Evolutionary conservation across 1,139 yeast genomes (phyloP).

Genomic region (Pichia terricola): DNA sequence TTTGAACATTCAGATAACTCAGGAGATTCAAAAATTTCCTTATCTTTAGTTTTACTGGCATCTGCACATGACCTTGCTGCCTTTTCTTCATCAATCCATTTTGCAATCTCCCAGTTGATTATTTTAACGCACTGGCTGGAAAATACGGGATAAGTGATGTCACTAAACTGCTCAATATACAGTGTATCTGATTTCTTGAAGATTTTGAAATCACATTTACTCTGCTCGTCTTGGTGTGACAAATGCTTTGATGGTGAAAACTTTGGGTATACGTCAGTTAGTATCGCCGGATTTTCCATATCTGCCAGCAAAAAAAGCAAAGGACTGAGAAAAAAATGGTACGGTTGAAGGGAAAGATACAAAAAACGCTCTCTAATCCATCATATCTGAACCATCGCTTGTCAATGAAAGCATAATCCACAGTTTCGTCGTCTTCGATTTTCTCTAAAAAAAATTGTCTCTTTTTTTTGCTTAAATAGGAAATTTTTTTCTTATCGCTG

Average conservation of each 20-base stretch:
- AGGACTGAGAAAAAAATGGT: not conserved
- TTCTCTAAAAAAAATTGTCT: too few relatives aligned
- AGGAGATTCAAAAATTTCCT: conserved; percentile 24
- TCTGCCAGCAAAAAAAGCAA: not conserved
- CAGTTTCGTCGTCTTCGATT: too few relatives aligned
- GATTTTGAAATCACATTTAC: not conserved
- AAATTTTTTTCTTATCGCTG: too few relatives aligned
- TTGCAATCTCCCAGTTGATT: conserved; percentile 17
- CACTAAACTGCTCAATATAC: conserved; percentile 15
- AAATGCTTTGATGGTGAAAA: conserved; percentile 3
- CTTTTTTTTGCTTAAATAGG: too few relatives aligned
- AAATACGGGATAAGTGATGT: conserved; percentile 18
- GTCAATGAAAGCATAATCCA: too few relatives aligned
- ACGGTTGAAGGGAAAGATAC: not conserved
- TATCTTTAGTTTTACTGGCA: not conserved
- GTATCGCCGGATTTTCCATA: not conserved
- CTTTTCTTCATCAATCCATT: conserved; percentile 5
- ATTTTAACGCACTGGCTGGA: conserved; percentile 19
- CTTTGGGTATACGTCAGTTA: not conserved
- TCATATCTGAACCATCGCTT: too few relatives aligned
- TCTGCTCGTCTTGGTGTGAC: not conserved
- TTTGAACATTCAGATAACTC: conserved; percentile 28
- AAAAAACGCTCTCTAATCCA: not conserved
- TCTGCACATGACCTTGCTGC: conserved; percentile 14
- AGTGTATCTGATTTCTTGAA: conserved; percentile 2